Conservation (phyloP, 805 yeast species). For the Metschnikowia borealis region DNA sequence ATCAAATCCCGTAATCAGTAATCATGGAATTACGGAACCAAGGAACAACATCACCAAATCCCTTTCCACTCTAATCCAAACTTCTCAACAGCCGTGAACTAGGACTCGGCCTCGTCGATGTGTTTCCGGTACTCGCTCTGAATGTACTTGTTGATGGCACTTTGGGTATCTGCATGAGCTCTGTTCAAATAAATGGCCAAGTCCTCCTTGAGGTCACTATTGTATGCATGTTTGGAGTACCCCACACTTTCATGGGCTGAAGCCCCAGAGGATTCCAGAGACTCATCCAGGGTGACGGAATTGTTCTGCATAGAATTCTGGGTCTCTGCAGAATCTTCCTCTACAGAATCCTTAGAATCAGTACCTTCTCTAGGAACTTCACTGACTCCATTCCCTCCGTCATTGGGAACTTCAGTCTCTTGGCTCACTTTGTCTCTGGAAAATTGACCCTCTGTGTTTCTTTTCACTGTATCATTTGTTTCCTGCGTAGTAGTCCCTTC, state of each 20-base stretch:
- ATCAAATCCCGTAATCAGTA: no score
- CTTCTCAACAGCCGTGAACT: neutral
- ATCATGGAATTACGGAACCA: no score
- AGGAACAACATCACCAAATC: no score
- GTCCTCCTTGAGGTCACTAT: slow-evolving; percentile 31
- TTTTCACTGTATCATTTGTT: neutral
- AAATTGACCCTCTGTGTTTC: no score
- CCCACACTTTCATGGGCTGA: neutral
- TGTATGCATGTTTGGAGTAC: slow-evolving; percentile 13
- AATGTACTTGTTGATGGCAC: slow-evolving; percentile 22
- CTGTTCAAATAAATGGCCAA: slow-evolving; percentile 20
- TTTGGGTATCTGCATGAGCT: slow-evolving; percentile 28
- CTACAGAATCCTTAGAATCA: no score
- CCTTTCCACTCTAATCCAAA: neutral
- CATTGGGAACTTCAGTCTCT: no score
- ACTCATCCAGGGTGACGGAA: neutral
- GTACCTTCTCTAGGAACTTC: no score
- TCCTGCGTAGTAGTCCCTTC: neutral
- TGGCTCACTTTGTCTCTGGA: no score
- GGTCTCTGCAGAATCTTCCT: no score
- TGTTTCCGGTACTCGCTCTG: slow-evolving; percentile 23
- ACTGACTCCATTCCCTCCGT: no score
- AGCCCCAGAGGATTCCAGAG: neutral
- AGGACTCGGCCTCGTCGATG: neutral
- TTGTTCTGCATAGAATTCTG: no score